Evolutionary conservation across 768 basidiomycete genomes (phyloP).

Genomic region (Hortiboletus campestris): DNA sequence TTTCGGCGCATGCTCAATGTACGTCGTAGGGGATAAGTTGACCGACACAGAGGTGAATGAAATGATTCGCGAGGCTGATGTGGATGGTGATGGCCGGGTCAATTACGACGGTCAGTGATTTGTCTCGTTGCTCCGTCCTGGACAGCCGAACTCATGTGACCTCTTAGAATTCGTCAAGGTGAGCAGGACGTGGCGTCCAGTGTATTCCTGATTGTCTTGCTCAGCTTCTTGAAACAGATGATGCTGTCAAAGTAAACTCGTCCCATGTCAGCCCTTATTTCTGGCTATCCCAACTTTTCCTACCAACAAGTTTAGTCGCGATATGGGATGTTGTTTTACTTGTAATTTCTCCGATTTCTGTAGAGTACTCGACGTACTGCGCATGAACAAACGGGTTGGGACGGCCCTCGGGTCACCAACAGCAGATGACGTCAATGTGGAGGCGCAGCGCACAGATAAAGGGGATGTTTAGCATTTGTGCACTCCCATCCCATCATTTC

Average conservation of each 20-base stretch:
- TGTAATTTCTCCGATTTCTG: constrained; percentile 7
- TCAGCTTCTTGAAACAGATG: constrained; percentile 46
- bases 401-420: not conserved
- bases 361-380: not conserved
- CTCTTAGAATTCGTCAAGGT: constrained; percentile 75
- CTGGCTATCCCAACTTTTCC: constrained; percentile 2
- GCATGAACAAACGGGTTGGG: not conserved
- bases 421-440: constrained; percentile 18
- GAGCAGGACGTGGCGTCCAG: constrained; percentile 11
- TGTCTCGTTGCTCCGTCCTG: not conserved
- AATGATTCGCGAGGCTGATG: constrained; percentile 96
- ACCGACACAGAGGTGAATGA: constrained; percentile 87
- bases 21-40: constrained; percentile 71
- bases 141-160: not conserved
- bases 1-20: constrained; percentile 1
- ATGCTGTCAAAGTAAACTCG: constrained; percentile 63
- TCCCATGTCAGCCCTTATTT: constrained; percentile 15
- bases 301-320: not conserved
- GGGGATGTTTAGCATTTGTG: not conserved
- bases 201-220: constrained; percentile 1
- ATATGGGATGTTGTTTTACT: constrained; percentile 1
- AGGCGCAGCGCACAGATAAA: constrained; percentile 7
- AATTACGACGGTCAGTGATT: constrained; percentile 69
- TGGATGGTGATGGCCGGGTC: constrained; percentile 93
- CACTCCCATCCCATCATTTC: constrained; percentile 14